phyloP scores from a whole-genome alignment of 2,329 filamentous ascomycete genomes.

The Emergomyces pasteurianus region DNA sequence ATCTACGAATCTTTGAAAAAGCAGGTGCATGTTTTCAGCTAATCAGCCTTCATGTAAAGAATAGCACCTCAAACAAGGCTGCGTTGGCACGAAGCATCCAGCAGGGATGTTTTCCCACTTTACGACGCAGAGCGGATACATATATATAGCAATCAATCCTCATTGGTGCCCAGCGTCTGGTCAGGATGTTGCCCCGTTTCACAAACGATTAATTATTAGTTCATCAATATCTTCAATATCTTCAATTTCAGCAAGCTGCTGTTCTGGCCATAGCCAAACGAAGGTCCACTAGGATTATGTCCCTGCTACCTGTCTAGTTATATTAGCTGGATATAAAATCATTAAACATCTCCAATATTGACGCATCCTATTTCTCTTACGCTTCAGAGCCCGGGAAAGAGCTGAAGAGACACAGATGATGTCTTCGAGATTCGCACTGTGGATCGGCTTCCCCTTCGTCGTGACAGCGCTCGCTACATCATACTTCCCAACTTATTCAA shows the following conservation, averaged over 20 bases:
- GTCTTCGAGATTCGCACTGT: neutral
- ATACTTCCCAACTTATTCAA: conserved; percentile 1
- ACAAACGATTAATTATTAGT: too few relatives aligned
- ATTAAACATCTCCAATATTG: neutral
- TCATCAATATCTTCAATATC: too few relatives aligned
- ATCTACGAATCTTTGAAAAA: too few relatives aligned
- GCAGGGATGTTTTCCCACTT: neutral
- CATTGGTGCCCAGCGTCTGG: too few relatives aligned
- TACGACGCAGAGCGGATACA: neutral
- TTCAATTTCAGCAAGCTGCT: too few relatives aligned
- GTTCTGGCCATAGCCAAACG: neutral
- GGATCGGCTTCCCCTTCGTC: neutral
- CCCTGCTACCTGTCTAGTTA: neutral
- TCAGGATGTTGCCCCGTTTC: too few relatives aligned
- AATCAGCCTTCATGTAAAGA: neutral
- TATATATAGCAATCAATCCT: too few relatives aligned
- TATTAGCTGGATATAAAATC: neutral
- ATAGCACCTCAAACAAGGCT: neutral
- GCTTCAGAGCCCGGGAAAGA: neutral
- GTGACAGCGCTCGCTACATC: neutral
- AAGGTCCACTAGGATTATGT: neutral
- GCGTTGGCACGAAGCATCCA: neutral
- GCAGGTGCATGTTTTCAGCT: too few relatives aligned
- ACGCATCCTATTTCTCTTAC: neutral
- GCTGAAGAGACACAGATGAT: neutral